Evolutionary conservation across 768 basidiomycete species (phyloP).

Genomic region (Pisolithus albus): DNA sequence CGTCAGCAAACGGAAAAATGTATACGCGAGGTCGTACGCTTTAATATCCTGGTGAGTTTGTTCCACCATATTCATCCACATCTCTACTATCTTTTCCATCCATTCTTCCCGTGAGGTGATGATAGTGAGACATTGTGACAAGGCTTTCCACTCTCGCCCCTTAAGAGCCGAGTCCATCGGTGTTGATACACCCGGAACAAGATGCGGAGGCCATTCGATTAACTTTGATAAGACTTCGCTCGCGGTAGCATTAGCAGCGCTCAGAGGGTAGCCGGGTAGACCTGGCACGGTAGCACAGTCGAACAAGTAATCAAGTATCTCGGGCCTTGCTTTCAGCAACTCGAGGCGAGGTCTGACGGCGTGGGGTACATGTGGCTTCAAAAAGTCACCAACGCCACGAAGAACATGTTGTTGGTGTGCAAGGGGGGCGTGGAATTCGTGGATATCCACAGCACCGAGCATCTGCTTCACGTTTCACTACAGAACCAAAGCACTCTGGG

Average conservation of each 20-base stretch:
- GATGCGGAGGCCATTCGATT: slow-evolving; percentile 15
- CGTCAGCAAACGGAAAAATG: background rate
- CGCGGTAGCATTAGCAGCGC: slow-evolving; percentile 15
- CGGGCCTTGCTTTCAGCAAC: slow-evolving; percentile 12
- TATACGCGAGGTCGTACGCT: slow-evolving; percentile 6
- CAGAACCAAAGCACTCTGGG: background rate
- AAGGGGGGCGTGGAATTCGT: slow-evolving; percentile 21
- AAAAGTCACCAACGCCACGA: slow-evolving; percentile 8
- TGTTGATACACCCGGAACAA: slow-evolving; percentile 20
- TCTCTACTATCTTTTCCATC: slow-evolving; percentile 18
- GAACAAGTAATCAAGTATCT: slow-evolving; percentile 18
- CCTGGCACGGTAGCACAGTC: slow-evolving; percentile 19
- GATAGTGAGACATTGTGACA: slow-evolving; percentile 16
- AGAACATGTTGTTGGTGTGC: slow-evolving; percentile 17
- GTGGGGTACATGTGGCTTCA: slow-evolving; percentile 8
- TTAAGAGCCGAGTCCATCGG: slow-evolving; percentile 6
- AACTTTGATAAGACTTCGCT: slow-evolving; percentile 21
- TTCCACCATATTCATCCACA: slow-evolving; percentile 23
- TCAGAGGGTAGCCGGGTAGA: slow-evolving; percentile 24
- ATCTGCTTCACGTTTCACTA: slow-evolving; percentile 3
- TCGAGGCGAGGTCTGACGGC: slow-evolving; percentile 10
- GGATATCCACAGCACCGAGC: slow-evolving; percentile 9
- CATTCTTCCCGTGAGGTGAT: slow-evolving; percentile 24
- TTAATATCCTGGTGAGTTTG: slow-evolving; percentile 16
- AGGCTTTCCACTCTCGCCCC: slow-evolving; percentile 18